Evolutionary conservation across 1,139 yeast genomes (phyloP).

Genomic region (Sugiyamaella sp.): DNA sequence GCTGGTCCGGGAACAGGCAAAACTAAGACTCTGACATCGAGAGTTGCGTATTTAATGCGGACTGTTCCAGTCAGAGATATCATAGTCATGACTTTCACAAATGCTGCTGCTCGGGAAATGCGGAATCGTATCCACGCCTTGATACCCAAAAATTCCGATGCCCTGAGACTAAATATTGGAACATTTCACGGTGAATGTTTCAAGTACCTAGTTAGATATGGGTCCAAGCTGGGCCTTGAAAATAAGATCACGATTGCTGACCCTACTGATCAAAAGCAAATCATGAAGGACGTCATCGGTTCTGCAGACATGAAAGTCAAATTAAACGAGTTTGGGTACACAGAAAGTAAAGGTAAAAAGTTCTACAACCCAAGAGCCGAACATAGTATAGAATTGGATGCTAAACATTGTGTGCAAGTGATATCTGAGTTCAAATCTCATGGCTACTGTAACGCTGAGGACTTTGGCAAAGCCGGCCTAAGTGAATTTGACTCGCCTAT

Average conservation of each 20-base stretch:
- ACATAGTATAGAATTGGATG: conserved; percentile 1
- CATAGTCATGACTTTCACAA: conserved; percentile 87
- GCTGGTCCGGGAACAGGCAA: conserved; percentile 93
- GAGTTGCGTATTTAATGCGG: conserved; percentile 71
- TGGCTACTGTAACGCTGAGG: background rate
- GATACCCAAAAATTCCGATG: conserved; percentile 27
- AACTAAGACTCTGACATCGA: conserved; percentile 75
- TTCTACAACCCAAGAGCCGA: background rate
- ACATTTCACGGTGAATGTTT: conserved; percentile 86
- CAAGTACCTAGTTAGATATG: conserved; percentile 59
- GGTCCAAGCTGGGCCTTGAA: conserved; percentile 53
- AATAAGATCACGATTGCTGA: conserved; percentile 61
- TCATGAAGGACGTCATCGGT: conserved; percentile 40
- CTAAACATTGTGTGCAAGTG: conserved; percentile 1
- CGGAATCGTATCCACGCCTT: conserved; percentile 53
- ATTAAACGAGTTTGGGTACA: conserved; percentile 15
- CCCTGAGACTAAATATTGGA: conserved; percentile 62
- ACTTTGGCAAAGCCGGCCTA: background rate
- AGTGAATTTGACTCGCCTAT: conserved; percentile 8
- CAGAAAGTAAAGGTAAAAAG: background rate
- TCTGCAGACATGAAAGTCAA: conserved; percentile 12
- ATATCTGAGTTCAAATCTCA: conserved; percentile 14
- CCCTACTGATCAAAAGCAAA: conserved; percentile 60
- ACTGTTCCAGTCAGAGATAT: conserved; percentile 58
- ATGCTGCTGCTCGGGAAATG: conserved; percentile 88